Evolutionary conservation across 2,329 filamentous ascomycete species (phyloP).

Genomic region (Clathrospora elynae): DNA sequence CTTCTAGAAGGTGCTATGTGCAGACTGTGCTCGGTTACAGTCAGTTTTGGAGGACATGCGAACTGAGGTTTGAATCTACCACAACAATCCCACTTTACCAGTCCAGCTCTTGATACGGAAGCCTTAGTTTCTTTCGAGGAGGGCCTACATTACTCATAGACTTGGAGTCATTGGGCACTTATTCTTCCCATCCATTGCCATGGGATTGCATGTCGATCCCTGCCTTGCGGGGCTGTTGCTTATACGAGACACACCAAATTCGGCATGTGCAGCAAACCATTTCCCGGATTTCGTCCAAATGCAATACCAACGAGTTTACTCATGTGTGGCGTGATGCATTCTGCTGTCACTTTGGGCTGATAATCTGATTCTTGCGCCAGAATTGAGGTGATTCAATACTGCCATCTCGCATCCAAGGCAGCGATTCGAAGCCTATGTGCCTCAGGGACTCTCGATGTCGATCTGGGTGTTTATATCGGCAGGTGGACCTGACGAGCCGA

Average conservation of each 20-base stretch:
- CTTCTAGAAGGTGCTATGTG: constrained; percentile 19
- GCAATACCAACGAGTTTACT: constrained; percentile 1
- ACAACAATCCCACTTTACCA: no score
- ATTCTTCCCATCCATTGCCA: constrained; percentile 1
- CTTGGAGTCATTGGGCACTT: not conserved
- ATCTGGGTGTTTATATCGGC: constrained; percentile 7
- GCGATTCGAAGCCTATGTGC: constrained; percentile 1
- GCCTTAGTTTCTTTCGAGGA: not conserved
- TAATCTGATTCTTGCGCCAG: constrained; percentile 16
- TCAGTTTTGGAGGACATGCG: no score
- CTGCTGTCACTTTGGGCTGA: constrained; percentile 3
- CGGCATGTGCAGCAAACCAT: not conserved
- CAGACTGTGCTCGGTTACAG: constrained; percentile 11
- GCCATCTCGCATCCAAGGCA: not conserved
- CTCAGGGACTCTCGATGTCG: not conserved
- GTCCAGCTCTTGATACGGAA: constrained; percentile 1
- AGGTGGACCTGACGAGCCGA: constrained; percentile 14
- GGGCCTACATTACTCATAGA: not conserved
- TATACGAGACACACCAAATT: constrained; percentile 1
- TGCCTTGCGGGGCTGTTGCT: constrained; percentile 1
- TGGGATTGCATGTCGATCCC: constrained; percentile 7
- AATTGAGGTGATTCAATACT: constrained; percentile 16
- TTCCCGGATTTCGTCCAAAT: constrained; percentile 1
- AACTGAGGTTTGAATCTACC: no score
- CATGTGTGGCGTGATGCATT: constrained; percentile 4